A percentile compares a stretch with the other conserved stretches of the same genome.
phyloP scores from a whole-genome alignment of 2,329 filamentous ascomycete genomes.

The Epichloe brachyelytri region DNA sequence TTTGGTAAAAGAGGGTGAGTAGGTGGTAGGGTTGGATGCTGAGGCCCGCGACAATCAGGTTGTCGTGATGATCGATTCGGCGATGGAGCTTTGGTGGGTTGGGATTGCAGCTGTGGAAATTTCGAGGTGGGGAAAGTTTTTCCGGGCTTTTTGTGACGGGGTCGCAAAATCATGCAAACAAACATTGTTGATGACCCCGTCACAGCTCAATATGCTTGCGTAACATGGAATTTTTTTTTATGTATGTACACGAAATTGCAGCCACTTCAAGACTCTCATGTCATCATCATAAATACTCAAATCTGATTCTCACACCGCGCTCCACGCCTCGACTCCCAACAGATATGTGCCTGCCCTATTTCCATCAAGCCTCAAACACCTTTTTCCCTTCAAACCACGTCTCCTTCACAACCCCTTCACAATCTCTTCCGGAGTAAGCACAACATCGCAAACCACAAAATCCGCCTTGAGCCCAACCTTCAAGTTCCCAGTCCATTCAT shows the following conservation, averaged over 20 bases:
- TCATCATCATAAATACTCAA: background rate
- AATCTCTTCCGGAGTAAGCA: slow-evolving; percentile 34
- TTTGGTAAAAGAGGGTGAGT: background rate
- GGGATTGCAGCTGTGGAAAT: slow-evolving; percentile 1
- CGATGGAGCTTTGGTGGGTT: slow-evolving; percentile 1
- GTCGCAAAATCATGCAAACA: background rate
- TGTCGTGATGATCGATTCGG: slow-evolving; percentile 1
- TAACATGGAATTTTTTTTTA: no score
- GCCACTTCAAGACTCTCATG: background rate
- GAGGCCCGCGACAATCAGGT: background rate
- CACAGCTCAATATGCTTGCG: no score
- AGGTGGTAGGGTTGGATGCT: background rate
- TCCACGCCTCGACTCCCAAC: no score
- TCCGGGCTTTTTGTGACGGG: background rate
- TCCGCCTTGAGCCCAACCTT: slow-evolving; percentile 41
- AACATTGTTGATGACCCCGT: no score
- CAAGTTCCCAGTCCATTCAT: slow-evolving; percentile 39
- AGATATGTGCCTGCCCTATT: no score
- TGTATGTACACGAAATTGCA: background rate
- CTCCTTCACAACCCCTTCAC: slow-evolving; percentile 31
- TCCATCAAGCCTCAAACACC: slow-evolving; percentile 18
- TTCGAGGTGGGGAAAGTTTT: slow-evolving; percentile 6
- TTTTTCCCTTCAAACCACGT: slow-evolving; percentile 39
- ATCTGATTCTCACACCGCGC: background rate
- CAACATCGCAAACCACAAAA: slow-evolving; percentile 39